Evolutionary conservation across 805 yeast species (phyloP).

Genomic region (Schwanniomyces vanrijiae): DNA sequence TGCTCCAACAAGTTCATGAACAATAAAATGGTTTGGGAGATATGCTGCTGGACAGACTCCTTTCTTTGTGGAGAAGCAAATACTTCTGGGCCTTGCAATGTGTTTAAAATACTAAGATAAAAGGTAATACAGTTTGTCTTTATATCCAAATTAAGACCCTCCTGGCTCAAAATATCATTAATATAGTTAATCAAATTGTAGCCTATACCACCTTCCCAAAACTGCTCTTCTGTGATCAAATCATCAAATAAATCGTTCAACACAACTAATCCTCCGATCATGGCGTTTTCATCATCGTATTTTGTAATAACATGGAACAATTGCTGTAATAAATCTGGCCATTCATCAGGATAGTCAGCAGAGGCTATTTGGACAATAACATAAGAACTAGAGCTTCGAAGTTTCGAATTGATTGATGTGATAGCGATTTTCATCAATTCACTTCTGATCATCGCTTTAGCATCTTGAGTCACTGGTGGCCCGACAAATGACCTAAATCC

Average conservation of each 20-base stretch:
- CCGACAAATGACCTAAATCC: conserved; percentile 77
- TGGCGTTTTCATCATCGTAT: conserved; percentile 23
- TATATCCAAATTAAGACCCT: conserved; percentile 31
- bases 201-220: conserved; percentile 75
- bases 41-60: conserved; percentile 29
- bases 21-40: conserved; percentile 14
- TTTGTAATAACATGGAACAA: conserved; percentile 45
- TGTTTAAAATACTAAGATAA: conserved; percentile 52
- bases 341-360: conserved; percentile 92
- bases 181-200: conserved; percentile 51
- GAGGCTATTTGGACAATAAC: conserved; percentile 82
- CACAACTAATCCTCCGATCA: conserved; percentile 58
- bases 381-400: conserved; percentile 67
- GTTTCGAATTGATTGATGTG: conserved; percentile 48
- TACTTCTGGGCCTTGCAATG: conserved; percentile 53
- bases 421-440: conserved; percentile 50
- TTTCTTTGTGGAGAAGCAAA: conserved; percentile 36
- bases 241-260: conserved; percentile 83
- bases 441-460: conserved; percentile 52
- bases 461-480: conserved; percentile 54
- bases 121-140: conserved; percentile 51
- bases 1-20: conserved; percentile 16
- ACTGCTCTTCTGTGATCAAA: conserved; percentile 80
- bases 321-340: conserved; percentile 69
- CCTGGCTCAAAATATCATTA: conserved; percentile 35